phyloP scores from a whole-genome alignment of 176 grass and related monocot genomes.

The Avena atlantica region DNA sequence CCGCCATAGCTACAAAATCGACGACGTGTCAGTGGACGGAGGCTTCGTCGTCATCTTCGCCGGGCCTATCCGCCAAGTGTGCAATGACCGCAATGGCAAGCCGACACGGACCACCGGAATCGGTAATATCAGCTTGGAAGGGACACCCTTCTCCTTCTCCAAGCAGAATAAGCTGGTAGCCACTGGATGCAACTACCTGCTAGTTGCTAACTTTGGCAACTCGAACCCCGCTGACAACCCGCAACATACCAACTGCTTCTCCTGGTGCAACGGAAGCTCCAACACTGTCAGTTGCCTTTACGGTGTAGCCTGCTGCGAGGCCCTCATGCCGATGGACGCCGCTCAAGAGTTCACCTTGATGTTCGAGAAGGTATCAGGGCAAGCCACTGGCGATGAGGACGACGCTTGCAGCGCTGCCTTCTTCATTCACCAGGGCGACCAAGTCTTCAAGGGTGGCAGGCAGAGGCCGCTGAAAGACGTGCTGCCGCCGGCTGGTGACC shows the following conservation, averaged over 20 bases:
- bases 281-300: neutral
- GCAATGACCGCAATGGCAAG: constrained; percentile 24
- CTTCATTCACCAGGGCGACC: constrained; percentile 24
- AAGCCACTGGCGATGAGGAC: neutral
- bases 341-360: neutral
- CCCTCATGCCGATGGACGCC: neutral
- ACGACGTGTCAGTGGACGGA: neutral
- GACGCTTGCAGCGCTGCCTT: constrained; percentile 40
- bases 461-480: neutral
- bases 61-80: constrained; percentile 16
- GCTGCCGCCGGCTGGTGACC: neutral
- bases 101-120: neutral
- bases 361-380: neutral
- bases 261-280: neutral
- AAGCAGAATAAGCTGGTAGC: constrained; percentile 22
- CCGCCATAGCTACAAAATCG: neutral
- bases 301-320: constrained; percentile 27
- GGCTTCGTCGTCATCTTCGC: constrained; percentile 30
- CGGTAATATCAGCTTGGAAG: neutral
- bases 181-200: neutral
- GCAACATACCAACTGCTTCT: neutral
- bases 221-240: fast-evolving
- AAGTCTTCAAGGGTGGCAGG: neutral
- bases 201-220: neutral
- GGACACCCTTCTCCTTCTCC: constrained; percentile 47